phyloP scores from a whole-genome alignment of 441 rosid species.

The Sinapis alba region DNA sequence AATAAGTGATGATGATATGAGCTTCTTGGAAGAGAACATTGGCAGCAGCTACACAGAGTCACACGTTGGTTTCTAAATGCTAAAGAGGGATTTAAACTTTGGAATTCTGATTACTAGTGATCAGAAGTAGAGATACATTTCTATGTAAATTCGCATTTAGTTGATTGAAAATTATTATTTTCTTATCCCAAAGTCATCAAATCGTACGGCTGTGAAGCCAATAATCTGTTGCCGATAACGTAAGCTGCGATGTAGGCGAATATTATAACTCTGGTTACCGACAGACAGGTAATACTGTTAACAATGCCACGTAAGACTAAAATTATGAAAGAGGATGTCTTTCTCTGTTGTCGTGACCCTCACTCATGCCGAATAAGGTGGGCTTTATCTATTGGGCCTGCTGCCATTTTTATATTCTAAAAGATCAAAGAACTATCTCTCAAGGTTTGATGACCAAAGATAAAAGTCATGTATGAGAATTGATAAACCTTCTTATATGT shows the following conservation, averaged over 20 bases:
- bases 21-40: slow-evolving; percentile 69
- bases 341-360: slow-evolving; percentile 11
- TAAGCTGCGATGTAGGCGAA: slow-evolving; percentile 4
- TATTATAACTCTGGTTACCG: slow-evolving; percentile 3
- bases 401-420: background rate
- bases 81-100: background rate
- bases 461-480: background rate
- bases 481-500: background rate
- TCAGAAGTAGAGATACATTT: background rate
- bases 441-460: background rate
- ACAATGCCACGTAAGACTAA: slow-evolving; percentile 13
- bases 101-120: background rate
- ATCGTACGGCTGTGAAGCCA: background rate
- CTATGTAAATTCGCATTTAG: slow-evolving; percentile 22
- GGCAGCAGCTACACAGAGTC: slow-evolving; percentile 41
- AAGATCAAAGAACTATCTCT: background rate
- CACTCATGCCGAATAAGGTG: background rate
- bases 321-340: background rate
- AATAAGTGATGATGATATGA: slow-evolving; percentile 86
- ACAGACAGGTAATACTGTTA: slow-evolving; percentile 31
- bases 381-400: slow-evolving; percentile 6
- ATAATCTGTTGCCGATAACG: background rate
- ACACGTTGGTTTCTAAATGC: slow-evolving; percentile 33
- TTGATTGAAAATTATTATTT: background rate
- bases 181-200: background rate